A percentile compares a stretch with the other conserved stretches of the same genome.
Evolutionary conservation across 352 stramenopile species (phyloP).

Genomic region (Halophytophthora batemanensis): DNA sequence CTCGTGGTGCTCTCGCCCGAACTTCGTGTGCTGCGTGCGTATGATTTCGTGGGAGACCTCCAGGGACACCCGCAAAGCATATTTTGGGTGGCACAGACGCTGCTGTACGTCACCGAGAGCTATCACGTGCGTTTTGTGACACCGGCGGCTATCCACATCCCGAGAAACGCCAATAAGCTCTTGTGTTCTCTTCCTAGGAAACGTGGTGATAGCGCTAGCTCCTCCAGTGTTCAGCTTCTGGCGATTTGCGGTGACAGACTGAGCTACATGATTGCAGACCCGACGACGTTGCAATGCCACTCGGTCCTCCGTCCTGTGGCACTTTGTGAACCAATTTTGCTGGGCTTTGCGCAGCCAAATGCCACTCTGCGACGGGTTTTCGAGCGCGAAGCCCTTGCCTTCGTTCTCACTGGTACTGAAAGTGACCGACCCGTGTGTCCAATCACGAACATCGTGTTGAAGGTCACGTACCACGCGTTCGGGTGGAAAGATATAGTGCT

Average conservation of each 20-base stretch:
- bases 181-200: slow-evolving; percentile 23
- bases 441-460: slow-evolving; percentile 40
- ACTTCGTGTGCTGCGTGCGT: slow-evolving; percentile 34
- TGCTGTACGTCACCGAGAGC: slow-evolving; percentile 51
- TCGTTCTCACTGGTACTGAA: slow-evolving; percentile 36
- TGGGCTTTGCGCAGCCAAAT: slow-evolving; percentile 38
- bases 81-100: slow-evolving; percentile 67
- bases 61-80: slow-evolving; percentile 37
- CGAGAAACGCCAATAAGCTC: slow-evolving; percentile 11
- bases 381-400: slow-evolving; percentile 59
- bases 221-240: slow-evolving; percentile 35
- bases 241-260: slow-evolving; percentile 52
- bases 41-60: slow-evolving; percentile 35
- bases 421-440: slow-evolving; percentile 39
- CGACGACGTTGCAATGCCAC: slow-evolving; percentile 32
- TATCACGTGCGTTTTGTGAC: slow-evolving; percentile 56
- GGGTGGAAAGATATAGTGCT: slow-evolving; percentile 56
- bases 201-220: slow-evolving; percentile 12
- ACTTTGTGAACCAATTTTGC: slow-evolving; percentile 50
- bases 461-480: slow-evolving; percentile 49
- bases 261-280: slow-evolving; percentile 42
- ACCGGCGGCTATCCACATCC: slow-evolving; percentile 23
- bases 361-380: slow-evolving; percentile 48
- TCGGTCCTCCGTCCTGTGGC: slow-evolving; percentile 39
- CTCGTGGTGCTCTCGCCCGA: slow-evolving; percentile 50